Evolutionary conservation across 768 basidiomycete genomes (phyloP).

Genomic region (Pholiota conissans): DNA sequence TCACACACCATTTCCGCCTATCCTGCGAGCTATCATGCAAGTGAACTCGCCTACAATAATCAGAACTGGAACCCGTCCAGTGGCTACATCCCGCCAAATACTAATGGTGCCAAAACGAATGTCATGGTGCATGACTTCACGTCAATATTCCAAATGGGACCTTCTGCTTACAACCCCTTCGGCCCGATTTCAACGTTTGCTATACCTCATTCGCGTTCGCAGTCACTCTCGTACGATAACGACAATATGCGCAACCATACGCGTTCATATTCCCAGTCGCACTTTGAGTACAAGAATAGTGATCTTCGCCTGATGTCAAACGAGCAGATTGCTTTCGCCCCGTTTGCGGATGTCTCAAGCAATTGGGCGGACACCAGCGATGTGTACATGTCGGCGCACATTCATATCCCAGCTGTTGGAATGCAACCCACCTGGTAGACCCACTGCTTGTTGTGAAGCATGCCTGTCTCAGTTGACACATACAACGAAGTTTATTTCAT

Average conservation of each 20-base stretch:
- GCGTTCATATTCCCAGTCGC: conserved; percentile 62
- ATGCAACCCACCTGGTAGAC: conserved; percentile 42
- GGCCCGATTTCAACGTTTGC: conserved; percentile 35
- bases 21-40: conserved; percentile 32
- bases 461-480: conserved; percentile 3
- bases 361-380: conserved; percentile 15
- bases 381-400: conserved; percentile 43
- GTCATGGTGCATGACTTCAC: conserved; percentile 37
- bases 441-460: conserved; percentile 2
- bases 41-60: conserved; percentile 37
- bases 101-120: conserved; percentile 34
- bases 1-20: conserved; percentile 38
- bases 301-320: conserved; percentile 44
- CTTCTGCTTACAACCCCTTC: conserved; percentile 36
- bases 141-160: conserved; percentile 29
- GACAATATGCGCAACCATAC: conserved; percentile 50
- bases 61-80: conserved; percentile 39
- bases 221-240: conserved; percentile 54
- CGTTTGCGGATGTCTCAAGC: conserved; percentile 25
- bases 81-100: conserved; percentile 28
- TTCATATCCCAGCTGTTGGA: conserved; percentile 39
- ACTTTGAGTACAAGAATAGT: conserved; percentile 52
- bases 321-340: conserved; percentile 38
- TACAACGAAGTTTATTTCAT: conserved; percentile 4
- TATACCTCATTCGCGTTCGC: conserved; percentile 53